Evolutionary conservation across 1,284 basidiomycete species (phyloP), one percentile per base, ranked within the genome.

Genomic region (Anthracocystis panici-leucophaei): DNA sequence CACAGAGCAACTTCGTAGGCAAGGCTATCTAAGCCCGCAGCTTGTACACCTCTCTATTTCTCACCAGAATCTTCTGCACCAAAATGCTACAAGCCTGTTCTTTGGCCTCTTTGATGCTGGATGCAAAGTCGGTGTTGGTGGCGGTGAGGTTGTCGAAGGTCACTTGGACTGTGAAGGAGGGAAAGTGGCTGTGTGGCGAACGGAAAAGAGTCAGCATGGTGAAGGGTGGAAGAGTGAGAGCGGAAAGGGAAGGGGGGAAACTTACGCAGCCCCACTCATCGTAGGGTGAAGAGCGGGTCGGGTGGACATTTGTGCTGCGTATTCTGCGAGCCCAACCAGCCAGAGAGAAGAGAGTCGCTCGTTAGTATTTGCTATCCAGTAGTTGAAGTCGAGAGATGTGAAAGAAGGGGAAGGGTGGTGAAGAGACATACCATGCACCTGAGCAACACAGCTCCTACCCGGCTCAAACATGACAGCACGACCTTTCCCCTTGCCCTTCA

Each of bases 61-160:
- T 23, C 3, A 12, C 21, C 6, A 75, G 42, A 9, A 75, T 55
- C 14, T 21, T 10, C 0, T 38, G 11, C 10, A 35, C 29, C 11
- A 75, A 41, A 0, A 7, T 1, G 12, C 1, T 10, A 20, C 62
- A 58, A 4, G 62, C 66, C 5, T 20, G 14, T 45, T 75, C 66
- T 54, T 70, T 75, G 42, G 35, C 66, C 11, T 75, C 45, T 9
- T 70, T 75, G 63, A 75, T 62, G 42, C 41, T 59, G 0, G 33
- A 41, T 0, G 58, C 58, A 8, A 38, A 55, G 3, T 27, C 25
- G 29, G 20, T 3, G 29, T 46, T 40, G 20, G 54, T 56, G 4
- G 52, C 55, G 18, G n/a, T 31, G 14, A 63, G 50, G 18, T 21
- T 16, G 33, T 51, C 38, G 50, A 62, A 65, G 3, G 21, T 16